These are phyloP conservation scores for Hypoxylon trugodes DNA, from an alignment of 495 filamentous ascomycete genomes.

Conservation along the genomic window DNA sequence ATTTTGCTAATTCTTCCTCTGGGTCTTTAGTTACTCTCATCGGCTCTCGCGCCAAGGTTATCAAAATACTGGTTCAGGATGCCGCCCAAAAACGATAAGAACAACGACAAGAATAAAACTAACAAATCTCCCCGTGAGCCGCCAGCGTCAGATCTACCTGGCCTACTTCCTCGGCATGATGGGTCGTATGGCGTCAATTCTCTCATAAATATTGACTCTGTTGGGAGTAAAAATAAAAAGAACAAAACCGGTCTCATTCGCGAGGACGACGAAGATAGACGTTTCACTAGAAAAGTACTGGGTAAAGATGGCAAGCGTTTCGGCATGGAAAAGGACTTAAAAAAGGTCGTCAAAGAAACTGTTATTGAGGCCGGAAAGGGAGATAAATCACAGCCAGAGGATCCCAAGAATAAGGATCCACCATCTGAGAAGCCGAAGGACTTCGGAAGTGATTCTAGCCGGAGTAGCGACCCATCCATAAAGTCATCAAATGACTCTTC, in stretches of 20 bases:
- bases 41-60: no score
- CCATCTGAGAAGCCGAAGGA: slow-evolving; percentile 5
- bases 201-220: slow-evolving; percentile 24
- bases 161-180: slow-evolving; percentile 40
- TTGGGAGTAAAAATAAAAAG: slow-evolving; percentile 18
- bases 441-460: neutral
- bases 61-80: slow-evolving; percentile 40
- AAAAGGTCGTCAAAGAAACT: slow-evolving; percentile 25
- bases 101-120: slow-evolving; percentile 16
- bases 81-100: slow-evolving; percentile 18
- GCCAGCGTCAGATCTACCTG: slow-evolving; percentile 30
- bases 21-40: neutral
- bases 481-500: no score
- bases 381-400: no score
- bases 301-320: slow-evolving; percentile 12
- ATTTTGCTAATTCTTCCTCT: slow-evolving; percentile 1
- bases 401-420: slow-evolving; percentile 30
- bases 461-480: no score
- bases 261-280: slow-evolving; percentile 36
- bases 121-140: slow-evolving; percentile 18
- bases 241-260: slow-evolving; percentile 8
- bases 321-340: slow-evolving; percentile 35
- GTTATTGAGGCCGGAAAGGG: slow-evolving; percentile 9
- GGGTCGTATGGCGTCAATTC: slow-evolving; percentile 46
- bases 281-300: slow-evolving; percentile 15